Percentiles rank a stretch among this genome's conserved stretches.
Evolutionary conservation across 176 grass and related monocot species (phyloP).

Genomic region (Stipa capillata): DNA sequence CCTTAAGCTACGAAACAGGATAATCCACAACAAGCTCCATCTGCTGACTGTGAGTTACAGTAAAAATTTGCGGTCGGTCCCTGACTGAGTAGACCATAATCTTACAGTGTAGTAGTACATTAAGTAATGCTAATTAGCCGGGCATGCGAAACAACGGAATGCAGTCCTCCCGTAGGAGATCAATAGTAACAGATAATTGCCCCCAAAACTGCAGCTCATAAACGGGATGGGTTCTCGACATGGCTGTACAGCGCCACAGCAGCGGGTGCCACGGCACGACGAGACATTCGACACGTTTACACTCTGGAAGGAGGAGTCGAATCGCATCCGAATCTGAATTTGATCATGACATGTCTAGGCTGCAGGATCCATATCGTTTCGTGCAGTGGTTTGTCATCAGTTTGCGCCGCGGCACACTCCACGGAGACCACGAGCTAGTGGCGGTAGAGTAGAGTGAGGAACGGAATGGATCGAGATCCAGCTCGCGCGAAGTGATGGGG

Average conservation of each 20-base stretch:
- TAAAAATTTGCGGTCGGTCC: not conserved
- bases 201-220: not conserved
- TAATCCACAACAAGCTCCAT: not conserved
- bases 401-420: not conserved
- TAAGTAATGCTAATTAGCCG: not conserved
- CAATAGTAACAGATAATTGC: not conserved
- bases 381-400: not conserved
- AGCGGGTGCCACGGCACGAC: not conserved
- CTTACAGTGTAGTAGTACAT: not conserved
- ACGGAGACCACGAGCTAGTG: not conserved
- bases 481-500: not conserved
- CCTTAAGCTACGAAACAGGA: not conserved
- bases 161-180: not conserved
- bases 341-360: no score
- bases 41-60: not conserved
- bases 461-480: not conserved
- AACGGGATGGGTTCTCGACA: no score
- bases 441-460: no score
- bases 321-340: not conserved
- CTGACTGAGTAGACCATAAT: no score
- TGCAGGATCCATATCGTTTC: no score
- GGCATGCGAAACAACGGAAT: not conserved
- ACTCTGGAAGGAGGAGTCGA: not conserved
- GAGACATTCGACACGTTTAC: not conserved
- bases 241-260: no score